A percentile compares a stretch with the other conserved stretches of the same genome.
These are phyloP conservation scores for Casuarina cunninghamiana DNA, from an alignment of 306 rosid genomes.

Conservation along the genomic window DNA sequence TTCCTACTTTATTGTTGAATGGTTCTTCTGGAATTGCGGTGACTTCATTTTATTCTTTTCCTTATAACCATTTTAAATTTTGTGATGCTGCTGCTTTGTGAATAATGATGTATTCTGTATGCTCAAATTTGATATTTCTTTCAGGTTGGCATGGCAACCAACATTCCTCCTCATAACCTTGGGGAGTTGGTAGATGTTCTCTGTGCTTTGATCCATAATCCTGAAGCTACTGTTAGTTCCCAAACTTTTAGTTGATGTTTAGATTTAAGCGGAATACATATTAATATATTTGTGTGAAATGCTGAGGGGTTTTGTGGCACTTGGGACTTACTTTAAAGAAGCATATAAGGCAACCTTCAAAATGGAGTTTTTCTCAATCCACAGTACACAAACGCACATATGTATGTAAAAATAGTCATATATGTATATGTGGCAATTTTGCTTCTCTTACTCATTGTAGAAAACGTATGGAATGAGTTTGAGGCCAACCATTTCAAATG, in stretches of 20 bases:
- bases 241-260: slow-evolving; percentile 3
- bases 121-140: slow-evolving; percentile 26
- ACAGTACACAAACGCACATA: too few species aligned
- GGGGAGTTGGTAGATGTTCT: slow-evolving; percentile 94
- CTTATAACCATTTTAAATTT: slow-evolving; percentile 10
- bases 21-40: slow-evolving; percentile 99
- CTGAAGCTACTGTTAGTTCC: slow-evolving; percentile 87
- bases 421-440: neutral
- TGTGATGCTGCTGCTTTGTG: slow-evolving; percentile 19
- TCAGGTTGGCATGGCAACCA: slow-evolving; percentile 99
- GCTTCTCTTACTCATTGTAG: neutral
- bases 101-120: slow-evolving; percentile 11
- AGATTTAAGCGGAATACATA: neutral
- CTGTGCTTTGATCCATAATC: slow-evolving; percentile 80
- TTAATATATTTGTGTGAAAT: neutral
- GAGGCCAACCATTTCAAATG: neutral
- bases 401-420: neutral
- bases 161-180: slow-evolving; percentile 97
- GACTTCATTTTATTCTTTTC: slow-evolving; percentile 26
- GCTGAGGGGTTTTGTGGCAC: neutral
- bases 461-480: neutral
- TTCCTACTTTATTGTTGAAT: slow-evolving; percentile 84
- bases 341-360: neutral
- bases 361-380: neutral
- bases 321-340: neutral